Evolutionary conservation across 2,329 filamentous ascomycete species (phyloP).

Genomic region (Fusarium sp.): DNA sequence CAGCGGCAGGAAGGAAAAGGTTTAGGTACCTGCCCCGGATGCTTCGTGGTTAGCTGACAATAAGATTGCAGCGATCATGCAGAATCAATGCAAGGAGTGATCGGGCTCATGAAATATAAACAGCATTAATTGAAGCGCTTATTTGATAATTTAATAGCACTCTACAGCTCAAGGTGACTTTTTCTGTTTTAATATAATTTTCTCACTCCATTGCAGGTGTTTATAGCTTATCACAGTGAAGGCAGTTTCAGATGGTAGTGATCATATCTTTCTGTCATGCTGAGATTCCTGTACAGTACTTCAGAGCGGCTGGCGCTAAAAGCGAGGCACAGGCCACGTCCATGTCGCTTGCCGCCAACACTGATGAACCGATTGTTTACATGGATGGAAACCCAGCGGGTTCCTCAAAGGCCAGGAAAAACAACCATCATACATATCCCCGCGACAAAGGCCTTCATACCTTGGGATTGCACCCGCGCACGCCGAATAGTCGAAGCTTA

Average conservation of each 20-base stretch:
- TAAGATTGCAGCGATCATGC: neutral
- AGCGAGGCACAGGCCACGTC: conserved; percentile 23
- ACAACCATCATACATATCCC: conserved; percentile 27
- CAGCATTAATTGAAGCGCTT: too few species aligned
- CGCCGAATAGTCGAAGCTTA: neutral
- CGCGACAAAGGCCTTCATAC: neutral
- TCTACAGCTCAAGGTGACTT: neutral
- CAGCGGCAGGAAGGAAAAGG: neutral
- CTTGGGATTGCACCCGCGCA: neutral
- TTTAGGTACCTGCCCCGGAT: neutral
- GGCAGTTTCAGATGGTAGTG: neutral
- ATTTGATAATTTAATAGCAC: neutral
- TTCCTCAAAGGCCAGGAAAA: conserved; percentile 18
- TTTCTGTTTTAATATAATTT: neutral
- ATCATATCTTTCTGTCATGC: neutral
- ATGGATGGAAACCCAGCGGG: conserved; percentile 13
- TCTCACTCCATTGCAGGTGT: neutral
- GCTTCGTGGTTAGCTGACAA: neutral
- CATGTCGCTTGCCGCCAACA: neutral
- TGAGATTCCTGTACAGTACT: neutral
- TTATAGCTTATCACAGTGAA: neutral
- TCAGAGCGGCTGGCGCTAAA: conserved; percentile 23
- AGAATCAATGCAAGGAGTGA: neutral
- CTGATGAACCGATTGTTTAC: conserved; percentile 30
- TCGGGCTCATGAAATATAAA: too few species aligned